A percentile compares a stretch with the other conserved stretches of the same genome.
Evolutionary conservation across 768 basidiomycete species (phyloP).

Genomic region (Tylopilus vinaceipallidus): DNA sequence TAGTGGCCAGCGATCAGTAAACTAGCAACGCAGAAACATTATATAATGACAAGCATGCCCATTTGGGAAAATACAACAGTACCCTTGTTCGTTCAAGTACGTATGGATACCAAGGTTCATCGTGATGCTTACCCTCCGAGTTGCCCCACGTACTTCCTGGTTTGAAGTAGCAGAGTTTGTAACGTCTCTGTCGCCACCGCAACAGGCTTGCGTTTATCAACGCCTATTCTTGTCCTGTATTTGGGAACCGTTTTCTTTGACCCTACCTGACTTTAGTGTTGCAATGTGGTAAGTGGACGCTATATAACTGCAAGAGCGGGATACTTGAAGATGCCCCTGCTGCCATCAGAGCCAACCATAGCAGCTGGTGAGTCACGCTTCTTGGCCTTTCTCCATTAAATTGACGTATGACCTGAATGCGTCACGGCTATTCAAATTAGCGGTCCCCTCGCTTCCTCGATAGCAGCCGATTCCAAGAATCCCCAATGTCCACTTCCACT

Average conservation of each 20-base stretch:
- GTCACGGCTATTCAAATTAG: background rate
- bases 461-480: constrained; percentile 1
- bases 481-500: constrained; percentile 27
- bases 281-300: constrained; percentile 5
- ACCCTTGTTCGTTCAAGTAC: too few relatives aligned
- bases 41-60: too few relatives aligned
- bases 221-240: constrained; percentile 28
- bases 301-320: constrained; percentile 25
- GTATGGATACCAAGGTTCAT: too few relatives aligned
- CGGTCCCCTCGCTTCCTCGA: background rate
- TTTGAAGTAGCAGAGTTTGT: background rate
- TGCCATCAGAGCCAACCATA: constrained; percentile 24
- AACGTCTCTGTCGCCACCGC: constrained; percentile 21
- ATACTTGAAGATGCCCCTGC: constrained; percentile 12
- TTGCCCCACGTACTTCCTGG: background rate
- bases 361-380: constrained; percentile 24
- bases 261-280: constrained; percentile 1
- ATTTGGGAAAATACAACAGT: constrained; percentile 19
- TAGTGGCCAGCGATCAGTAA: too few relatives aligned
- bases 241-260: constrained; percentile 18
- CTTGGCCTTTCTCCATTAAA: background rate
- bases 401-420: constrained; percentile 1
- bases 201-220: constrained; percentile 14
- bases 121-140: background rate
- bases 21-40: too few relatives aligned